Percentiles rank a stretch among this genome's conserved stretches.
Evolutionary conservation across 495 filamentous ascomycete genomes (phyloP).

Genomic region (Halenospora varia): DNA sequence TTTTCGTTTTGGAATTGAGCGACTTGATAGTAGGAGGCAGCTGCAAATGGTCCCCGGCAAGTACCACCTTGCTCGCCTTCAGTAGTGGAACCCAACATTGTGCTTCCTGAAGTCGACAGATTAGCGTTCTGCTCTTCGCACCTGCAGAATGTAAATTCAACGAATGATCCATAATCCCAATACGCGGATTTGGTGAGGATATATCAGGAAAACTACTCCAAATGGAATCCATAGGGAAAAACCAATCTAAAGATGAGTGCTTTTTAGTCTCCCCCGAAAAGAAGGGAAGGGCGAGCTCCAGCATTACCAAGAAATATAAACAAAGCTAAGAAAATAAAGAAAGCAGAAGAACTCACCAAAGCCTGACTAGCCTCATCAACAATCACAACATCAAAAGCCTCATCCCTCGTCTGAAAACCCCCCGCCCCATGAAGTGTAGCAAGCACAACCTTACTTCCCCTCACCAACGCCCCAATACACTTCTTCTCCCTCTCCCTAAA

Average conservation of each 20-base stretch:
- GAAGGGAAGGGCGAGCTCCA: too few species aligned
- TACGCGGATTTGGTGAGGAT: too few species aligned
- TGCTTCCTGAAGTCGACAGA: conserved; percentile 50
- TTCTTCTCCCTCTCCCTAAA: conserved; percentile 79
- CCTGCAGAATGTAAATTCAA: too few species aligned
- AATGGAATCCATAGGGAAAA: too few species aligned
- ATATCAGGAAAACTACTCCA: too few species aligned
- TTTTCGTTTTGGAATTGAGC: conserved; percentile 47
- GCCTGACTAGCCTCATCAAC: conserved; percentile 97
- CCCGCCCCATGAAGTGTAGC: conserved; percentile 93
- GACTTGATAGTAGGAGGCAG: conserved; percentile 94
- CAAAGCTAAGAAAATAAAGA: neutral
- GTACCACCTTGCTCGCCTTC: conserved; percentile 74
- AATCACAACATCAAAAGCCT: conserved; percentile 89
- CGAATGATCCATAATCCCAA: too few species aligned
- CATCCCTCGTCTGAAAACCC: conserved; percentile 72
- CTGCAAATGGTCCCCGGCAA: conserved; percentile 93
- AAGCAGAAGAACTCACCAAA: conserved; percentile 31
- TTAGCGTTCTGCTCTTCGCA: too few species aligned
- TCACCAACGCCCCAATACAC: conserved; percentile 72
- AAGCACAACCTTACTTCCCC: conserved; percentile 78
- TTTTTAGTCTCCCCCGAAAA: too few species aligned
- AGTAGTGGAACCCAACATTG: conserved; percentile 97
- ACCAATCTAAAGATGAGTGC: too few species aligned
- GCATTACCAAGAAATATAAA: too few species aligned